A percentile compares a stretch with the other conserved stretches of the same genome.
phyloP scores from a whole-genome alignment of 257 asterid genomes.

The Plantago elongata region DNA sequence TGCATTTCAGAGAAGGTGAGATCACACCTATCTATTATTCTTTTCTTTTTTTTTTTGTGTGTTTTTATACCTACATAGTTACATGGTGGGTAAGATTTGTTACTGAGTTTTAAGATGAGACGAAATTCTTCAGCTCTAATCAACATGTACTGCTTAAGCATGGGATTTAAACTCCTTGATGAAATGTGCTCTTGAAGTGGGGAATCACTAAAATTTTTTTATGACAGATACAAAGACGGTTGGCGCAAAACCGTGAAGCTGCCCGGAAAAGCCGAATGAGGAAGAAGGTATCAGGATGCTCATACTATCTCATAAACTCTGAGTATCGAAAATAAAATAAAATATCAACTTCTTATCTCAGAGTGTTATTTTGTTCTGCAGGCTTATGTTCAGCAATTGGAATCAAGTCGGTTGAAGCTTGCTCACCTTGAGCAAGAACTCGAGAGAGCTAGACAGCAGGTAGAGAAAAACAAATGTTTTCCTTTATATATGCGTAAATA shows the following conservation, averaged over 20 bases:
- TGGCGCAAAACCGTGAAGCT: conserved; percentile 96
- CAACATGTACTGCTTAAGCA: not conserved
- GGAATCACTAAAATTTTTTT: not conserved
- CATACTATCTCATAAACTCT: not conserved
- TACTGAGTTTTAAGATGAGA: no score
- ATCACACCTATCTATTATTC: not conserved
- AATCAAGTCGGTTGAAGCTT: conserved; percentile 77
- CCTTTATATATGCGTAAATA: not conserved
- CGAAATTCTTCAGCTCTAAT: not conserved
- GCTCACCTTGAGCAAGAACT: conserved; percentile 89
- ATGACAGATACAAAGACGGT: conserved; percentile 63
- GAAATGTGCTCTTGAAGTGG: not conserved
- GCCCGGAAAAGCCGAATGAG: conserved; percentile 84
- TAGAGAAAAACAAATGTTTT: conserved; percentile 1
- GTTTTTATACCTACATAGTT: no score
- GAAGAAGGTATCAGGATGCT: conserved; percentile 54
- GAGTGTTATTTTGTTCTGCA: conserved; percentile 15
- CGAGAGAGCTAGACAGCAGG: conserved; percentile 81
- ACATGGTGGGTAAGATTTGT: no score
- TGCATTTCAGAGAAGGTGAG: conserved; percentile 68
- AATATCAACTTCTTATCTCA: not conserved
- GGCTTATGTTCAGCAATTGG: conserved; percentile 93
- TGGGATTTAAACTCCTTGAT: not conserved
- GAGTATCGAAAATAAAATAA: not conserved
- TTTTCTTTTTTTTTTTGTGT: not conserved